Base-by-base conservation (phyloP, 208 protist species). In the Lotmaria passim region DNA sequence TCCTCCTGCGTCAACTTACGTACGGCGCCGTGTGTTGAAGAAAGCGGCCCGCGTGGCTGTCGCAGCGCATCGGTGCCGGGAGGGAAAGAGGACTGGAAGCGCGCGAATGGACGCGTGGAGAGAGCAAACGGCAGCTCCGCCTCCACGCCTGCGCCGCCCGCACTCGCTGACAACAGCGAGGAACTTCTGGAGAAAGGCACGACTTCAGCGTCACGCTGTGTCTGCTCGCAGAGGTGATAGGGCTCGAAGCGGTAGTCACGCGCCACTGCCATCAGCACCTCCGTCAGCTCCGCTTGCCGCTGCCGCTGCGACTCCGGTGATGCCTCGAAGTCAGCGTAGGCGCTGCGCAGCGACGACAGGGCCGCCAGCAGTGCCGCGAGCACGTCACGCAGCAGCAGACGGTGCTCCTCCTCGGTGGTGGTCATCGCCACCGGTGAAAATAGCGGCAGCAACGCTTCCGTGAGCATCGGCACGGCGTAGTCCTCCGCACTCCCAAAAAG, bases 401-500 rank as follows among this genome's bases (percentile, higher is more conserved):
- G 50, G 4, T 67, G 56, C n/a, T 34, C 31, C 34, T 60, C 38
- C 2, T 11, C n/a, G n/a, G n/a, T n/a, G n/a, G n/a, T 23, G 2
- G 7, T 19, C 38, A 65, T 26, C 1, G 60, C 30, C 11, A 65
- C 3, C 2, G 75, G 75, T 17, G 85, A 58, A 52, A 93, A 93
- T 15, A 96, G 41, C 28, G 62, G 57, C 55, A 75, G 47, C 61
- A 80, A 66, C 3, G 71, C 81, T 7, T 85, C 78, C 6, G 88
- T 70, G 24, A 81, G 60, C 65, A 90, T 69, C 41, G 41, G 64
- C 7, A 79, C 53, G 5, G 81, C 69, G 52, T 82, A 83, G 44
- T 74, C 63, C 47, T 78, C 86, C 17, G 80, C 71, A 1, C 46
- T 74, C 26, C 85, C 86, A 71, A 94, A 96, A 12, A 96, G 24